A percentile compares a stretch with the other conserved stretches of the same genome.
Conservation (phyloP, 2,329 filamentous ascomycete genomes). For the Didymellaceae sp. region DNA sequence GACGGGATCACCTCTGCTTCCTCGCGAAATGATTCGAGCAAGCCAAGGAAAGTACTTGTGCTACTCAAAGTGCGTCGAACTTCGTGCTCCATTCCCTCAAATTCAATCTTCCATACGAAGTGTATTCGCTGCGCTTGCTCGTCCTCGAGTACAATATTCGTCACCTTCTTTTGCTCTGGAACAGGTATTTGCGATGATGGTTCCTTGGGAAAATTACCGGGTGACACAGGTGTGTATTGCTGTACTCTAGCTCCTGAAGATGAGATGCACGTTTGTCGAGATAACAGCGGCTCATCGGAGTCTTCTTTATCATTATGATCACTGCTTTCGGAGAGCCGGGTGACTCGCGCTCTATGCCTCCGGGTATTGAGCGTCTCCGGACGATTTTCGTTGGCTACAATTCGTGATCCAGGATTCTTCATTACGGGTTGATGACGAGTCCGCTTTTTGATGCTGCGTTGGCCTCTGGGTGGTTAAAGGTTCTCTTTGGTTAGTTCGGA, state of each 20-base stretch:
- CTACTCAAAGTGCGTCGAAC: neutral
- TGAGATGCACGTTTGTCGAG: neutral
- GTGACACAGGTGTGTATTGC: neutral
- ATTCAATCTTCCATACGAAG: neutral
- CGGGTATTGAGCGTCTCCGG: too few species aligned
- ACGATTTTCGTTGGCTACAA: too few species aligned
- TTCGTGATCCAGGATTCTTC: too few species aligned
- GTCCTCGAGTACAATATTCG: neutral
- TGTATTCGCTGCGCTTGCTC: neutral
- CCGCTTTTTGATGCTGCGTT: too few species aligned
- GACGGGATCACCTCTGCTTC: neutral
- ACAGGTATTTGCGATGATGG: neutral
- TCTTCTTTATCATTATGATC: neutral
- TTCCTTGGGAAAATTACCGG: neutral
- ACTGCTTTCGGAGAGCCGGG: neutral
- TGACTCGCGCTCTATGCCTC: too few species aligned
- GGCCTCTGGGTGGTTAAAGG: too few species aligned
- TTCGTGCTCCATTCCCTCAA: neutral
- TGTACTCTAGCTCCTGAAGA: neutral
- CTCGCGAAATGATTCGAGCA: neutral
- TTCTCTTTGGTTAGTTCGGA: neutral
- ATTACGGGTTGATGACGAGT: too few species aligned
- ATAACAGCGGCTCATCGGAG: neutral
- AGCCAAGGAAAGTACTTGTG: neutral
- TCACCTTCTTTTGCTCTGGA: too few species aligned